Conservation (phyloP, 345 rosid genomes). For the Trapa incisa region DNA sequence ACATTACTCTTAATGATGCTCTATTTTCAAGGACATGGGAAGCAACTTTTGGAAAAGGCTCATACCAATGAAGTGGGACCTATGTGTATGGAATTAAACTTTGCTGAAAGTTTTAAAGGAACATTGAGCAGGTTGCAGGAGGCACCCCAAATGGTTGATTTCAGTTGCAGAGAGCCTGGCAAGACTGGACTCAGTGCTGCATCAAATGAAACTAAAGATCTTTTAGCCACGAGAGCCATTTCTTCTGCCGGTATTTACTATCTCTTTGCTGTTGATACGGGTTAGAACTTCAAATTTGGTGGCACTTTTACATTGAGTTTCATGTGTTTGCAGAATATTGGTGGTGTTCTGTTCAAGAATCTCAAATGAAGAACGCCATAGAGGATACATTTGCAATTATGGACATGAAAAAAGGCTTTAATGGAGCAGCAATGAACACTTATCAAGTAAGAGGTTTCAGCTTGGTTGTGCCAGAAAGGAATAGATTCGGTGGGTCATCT, state of each 20-base stretch:
- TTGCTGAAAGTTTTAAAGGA: background rate
- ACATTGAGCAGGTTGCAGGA: background rate
- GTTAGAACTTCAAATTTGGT: background rate
- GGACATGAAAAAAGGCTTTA: background rate
- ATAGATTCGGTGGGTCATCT: conserved; percentile 4
- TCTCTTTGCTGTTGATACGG: background rate
- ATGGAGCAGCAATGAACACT: background rate
- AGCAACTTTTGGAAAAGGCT: background rate
- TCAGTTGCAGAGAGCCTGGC: background rate
- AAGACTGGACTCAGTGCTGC: background rate
- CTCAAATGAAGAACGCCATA: background rate
- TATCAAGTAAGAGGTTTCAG: background rate
- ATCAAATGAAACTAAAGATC: background rate
- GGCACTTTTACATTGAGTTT: background rate
- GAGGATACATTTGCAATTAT: background rate
- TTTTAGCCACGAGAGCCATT: background rate
- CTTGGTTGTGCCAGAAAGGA: conserved; percentile 11
- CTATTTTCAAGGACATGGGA: background rate
- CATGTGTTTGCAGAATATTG: background rate
- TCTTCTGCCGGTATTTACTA: background rate
- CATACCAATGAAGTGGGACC: background rate
- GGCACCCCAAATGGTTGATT: background rate
- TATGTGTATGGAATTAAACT: background rate
- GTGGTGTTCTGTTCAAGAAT: background rate
- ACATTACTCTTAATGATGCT: background rate